phyloP scores from a whole-genome alignment of 768 basidiomycete species.

The Termitomyces sp. region DNA sequence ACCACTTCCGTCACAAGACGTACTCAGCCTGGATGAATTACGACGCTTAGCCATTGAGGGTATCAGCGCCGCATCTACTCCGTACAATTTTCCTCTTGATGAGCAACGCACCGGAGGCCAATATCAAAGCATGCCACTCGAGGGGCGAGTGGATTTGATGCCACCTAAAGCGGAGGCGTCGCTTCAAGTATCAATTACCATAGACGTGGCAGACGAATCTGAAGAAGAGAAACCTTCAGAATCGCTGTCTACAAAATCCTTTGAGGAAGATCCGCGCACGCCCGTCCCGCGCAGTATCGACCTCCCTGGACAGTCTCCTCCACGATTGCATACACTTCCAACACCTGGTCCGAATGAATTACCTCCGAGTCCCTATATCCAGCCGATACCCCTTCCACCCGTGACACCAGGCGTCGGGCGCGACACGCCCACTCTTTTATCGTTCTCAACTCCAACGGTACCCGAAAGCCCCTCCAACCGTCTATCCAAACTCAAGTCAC shows the following conservation, averaged over 20 bases:
- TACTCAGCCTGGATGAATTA: constrained; percentile 60
- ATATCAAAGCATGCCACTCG: constrained; percentile 78
- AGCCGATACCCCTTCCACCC: constrained; percentile 42
- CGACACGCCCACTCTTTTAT: constrained; percentile 8
- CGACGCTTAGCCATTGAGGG: constrained; percentile 58
- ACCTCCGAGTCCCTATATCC: constrained; percentile 55
- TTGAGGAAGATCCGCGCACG: constrained; percentile 29
- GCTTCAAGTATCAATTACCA: neutral
- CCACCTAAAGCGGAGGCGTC: constrained; percentile 34
- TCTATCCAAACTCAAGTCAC: constrained; percentile 7
- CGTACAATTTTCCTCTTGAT: constrained; percentile 8
- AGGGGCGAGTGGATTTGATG: constrained; percentile 87
- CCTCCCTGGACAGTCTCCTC: constrained; percentile 25
- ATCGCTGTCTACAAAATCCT: constrained; percentile 8
- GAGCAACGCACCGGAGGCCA: constrained; percentile 48
- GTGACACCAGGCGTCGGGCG: constrained; percentile 28
- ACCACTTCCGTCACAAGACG: constrained; percentile 19
- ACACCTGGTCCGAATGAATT: constrained; percentile 59
- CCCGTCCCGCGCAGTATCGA: constrained; percentile 26
- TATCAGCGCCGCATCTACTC: constrained; percentile 25
- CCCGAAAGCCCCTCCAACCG: constrained; percentile 10
- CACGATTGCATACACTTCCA: constrained; percentile 45
- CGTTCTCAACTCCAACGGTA: constrained; percentile 6
- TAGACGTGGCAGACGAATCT: constrained; percentile 6
- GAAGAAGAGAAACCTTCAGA: constrained; percentile 2